A percentile compares a stretch with the other conserved stretches of the same genome.
These are phyloP conservation scores for Friedmanniomyces endolithicus DNA, from an alignment of 495 filamentous ascomycete species.

Conservation along the genomic window DNA sequence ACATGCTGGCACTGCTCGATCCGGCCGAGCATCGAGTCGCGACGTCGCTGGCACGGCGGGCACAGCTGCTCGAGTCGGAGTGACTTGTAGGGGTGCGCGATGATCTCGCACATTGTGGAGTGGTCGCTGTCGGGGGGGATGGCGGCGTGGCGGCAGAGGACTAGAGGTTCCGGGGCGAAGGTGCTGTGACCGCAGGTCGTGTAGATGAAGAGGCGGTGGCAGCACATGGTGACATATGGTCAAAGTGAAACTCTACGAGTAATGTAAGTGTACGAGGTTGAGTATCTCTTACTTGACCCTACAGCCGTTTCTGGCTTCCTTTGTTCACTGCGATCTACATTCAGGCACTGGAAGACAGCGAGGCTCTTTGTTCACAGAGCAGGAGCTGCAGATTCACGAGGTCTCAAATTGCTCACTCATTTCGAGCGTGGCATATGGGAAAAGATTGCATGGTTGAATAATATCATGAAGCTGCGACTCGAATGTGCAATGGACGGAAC, in stretches of 20 bases:
- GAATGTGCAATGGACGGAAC: background rate
- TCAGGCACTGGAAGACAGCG: background rate
- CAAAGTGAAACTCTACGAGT: background rate
- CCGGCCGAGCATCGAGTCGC: constrained; percentile 13
- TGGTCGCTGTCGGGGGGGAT: constrained; percentile 7
- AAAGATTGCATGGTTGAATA: no score
- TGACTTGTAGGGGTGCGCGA: constrained; percentile 20
- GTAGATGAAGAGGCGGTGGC: constrained; percentile 30
- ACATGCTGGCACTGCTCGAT: constrained; percentile 16
- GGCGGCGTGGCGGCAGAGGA: constrained; percentile 14
- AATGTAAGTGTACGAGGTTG: background rate
- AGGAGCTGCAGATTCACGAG: background rate
- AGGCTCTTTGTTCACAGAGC: background rate
- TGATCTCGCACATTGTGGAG: constrained; percentile 12
- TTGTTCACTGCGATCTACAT: background rate
- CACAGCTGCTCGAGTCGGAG: constrained; percentile 19
- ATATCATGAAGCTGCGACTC: no score
- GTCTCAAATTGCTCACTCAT: no score
- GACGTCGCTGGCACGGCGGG: constrained; percentile 15
- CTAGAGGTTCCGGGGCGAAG: constrained; percentile 10
- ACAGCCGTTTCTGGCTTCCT: background rate
- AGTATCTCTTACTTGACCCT: background rate
- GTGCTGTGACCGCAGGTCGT: constrained; percentile 27
- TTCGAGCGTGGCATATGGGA: background rate
- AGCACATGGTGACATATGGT: constrained; percentile 23